phyloP scores from a whole-genome alignment of 768 basidiomycete species.

The Trametes gibbosa region DNA sequence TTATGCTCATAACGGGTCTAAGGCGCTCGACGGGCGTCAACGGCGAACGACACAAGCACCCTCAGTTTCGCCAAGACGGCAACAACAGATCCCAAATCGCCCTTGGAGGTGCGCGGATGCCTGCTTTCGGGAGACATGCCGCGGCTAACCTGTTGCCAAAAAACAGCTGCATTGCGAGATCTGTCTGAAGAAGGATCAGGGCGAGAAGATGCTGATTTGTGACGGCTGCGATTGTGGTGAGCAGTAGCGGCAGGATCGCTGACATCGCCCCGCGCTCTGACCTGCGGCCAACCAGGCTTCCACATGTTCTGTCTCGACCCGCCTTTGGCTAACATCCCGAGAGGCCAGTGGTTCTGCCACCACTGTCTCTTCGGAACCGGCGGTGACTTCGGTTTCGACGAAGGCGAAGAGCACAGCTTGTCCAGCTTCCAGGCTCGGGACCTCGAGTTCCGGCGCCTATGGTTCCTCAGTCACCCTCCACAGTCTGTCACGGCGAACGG shows the following conservation, averaged over 20 bases:
- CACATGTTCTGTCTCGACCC: conserved; percentile 98
- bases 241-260: conserved; percentile 10
- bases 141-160: background rate
- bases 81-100: conserved; percentile 1
- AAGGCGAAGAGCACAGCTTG: conserved; percentile 93
- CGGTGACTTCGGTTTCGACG: conserved; percentile 96
- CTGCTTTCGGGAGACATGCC: too few relatives aligned
- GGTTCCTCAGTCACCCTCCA: conserved; percentile 83
- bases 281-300: conserved; percentile 45
- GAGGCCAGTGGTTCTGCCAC: conserved; percentile 95
- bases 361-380: conserved; percentile 89
- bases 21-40: conserved; percentile 17
- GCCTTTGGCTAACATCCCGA: conserved; percentile 79
- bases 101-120: conserved; percentile 9
- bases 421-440: conserved; percentile 91
- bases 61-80: background rate
- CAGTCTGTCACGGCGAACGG: conserved; percentile 26
- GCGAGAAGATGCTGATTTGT: conserved; percentile 89
- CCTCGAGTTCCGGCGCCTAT: conserved; percentile 80
- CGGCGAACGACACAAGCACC: background rate
- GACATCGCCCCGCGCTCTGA: background rate
- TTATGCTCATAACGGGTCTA: background rate
- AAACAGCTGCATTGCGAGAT: conserved; percentile 85
- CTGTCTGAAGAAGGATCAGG: conserved; percentile 85
- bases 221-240: conserved; percentile 82